Percentiles rank a stretch among this genome's conserved stretches.
These are phyloP conservation scores for Aspergillus baeticus DNA, from an alignment of 495 filamentous ascomycete genomes.

Conservation along the genomic window DNA sequence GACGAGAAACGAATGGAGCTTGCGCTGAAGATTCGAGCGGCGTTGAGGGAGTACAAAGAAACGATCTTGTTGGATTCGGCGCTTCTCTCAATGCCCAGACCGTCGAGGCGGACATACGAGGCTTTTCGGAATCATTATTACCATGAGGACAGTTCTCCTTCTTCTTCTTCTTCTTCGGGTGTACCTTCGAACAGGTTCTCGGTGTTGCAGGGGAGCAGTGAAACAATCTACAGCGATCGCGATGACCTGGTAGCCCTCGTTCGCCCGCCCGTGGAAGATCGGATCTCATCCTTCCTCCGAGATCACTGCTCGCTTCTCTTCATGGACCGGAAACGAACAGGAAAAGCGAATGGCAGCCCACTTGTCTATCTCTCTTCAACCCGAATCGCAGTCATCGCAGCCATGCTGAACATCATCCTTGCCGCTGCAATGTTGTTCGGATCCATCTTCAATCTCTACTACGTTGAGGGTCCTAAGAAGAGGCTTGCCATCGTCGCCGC, in stretches of 20 bases:
- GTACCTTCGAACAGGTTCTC: neutral
- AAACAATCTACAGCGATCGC: neutral
- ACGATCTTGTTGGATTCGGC: neutral
- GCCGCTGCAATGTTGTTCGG: neutral
- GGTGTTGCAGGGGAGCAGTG: neutral
- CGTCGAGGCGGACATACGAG: neutral
- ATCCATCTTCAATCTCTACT: neutral
- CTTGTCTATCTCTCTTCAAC: neutral
- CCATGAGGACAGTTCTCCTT: too few species aligned
- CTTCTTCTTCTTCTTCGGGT: too few species aligned
- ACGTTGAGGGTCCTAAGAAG: neutral
- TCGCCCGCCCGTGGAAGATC: neutral
- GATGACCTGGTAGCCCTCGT: neutral
- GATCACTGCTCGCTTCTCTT: neutral
- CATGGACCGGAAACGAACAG: too few species aligned
- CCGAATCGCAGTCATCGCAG: neutral
- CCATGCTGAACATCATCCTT: neutral
- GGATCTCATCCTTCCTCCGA: neutral
- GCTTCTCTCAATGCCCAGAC: neutral
- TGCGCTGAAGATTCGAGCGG: neutral
- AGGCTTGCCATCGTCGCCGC: neutral
- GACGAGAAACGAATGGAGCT: neutral
- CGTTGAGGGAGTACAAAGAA: neutral
- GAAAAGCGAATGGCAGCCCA: too few species aligned
- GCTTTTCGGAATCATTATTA: neutral